A percentile compares a stretch with the other conserved stretches of the same genome.
Conservation (phyloP, 2,329 filamentous ascomycete species). For the Esteya vermicola region DNA sequence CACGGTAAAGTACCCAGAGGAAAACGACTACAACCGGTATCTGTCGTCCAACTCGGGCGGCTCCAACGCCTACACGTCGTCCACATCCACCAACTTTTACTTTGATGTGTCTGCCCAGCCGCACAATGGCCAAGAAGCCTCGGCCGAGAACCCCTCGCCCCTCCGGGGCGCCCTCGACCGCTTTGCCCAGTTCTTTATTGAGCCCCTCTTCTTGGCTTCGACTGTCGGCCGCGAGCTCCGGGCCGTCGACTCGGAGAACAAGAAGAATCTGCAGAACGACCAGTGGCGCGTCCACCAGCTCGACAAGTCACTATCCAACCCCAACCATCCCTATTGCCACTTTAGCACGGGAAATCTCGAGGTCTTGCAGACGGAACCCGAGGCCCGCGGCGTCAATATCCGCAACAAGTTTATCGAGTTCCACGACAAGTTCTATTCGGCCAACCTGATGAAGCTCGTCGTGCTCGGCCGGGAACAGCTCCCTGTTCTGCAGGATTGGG, state of each 20-base stretch:
- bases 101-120: constrained; percentile 85
- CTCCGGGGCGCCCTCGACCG: constrained; percentile 74
- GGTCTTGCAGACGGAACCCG: constrained; percentile 69
- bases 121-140: constrained; percentile 41
- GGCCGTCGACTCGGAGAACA: constrained; percentile 91
- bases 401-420: constrained; percentile 88
- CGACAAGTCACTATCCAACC: constrained; percentile 77
- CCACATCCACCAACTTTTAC: constrained; percentile 93
- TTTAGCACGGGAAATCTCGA: constrained; percentile 86
- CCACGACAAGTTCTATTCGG: constrained; percentile 78
- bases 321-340: constrained; percentile 75
- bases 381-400: constrained; percentile 68
- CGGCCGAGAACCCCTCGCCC: constrained; percentile 41
- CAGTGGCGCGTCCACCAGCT: constrained; percentile 78
- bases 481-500: constrained; percentile 73
- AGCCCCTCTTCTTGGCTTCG: constrained; percentile 70
- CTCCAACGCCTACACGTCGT: constrained; percentile 89
- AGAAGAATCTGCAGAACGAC: constrained; percentile 91
- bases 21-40: constrained; percentile 93
- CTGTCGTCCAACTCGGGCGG: constrained; percentile 78
- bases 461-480: constrained; percentile 70
- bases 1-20: constrained; percentile 90
- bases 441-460: constrained; percentile 86
- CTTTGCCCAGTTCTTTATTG: constrained; percentile 88
- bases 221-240: constrained; percentile 77